Conservation (phyloP, 345 rosid genomes). For the Eutrema japonicum region DNA sequence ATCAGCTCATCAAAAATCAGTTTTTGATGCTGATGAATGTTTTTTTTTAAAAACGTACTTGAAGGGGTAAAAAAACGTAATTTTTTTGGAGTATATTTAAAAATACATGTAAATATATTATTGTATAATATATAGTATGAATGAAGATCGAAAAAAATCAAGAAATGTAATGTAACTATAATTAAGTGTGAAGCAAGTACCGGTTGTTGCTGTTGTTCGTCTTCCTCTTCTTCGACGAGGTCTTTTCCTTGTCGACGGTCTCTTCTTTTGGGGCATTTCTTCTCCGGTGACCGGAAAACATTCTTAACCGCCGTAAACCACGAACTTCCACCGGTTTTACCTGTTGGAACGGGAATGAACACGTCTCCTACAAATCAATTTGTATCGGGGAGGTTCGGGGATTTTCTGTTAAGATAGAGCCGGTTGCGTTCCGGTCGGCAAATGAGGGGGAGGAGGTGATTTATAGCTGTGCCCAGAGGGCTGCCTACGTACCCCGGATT, state of each 20-base stretch:
- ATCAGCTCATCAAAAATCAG: neutral
- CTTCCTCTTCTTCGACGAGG: conserved; percentile 49
- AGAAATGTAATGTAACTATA: neutral
- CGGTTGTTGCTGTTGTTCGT: conserved; percentile 53
- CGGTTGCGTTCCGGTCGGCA: too few species aligned
- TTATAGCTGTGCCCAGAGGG: too few species aligned
- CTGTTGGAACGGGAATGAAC: too few species aligned
- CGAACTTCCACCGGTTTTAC: conserved; percentile 65
- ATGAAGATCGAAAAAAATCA: neutral
- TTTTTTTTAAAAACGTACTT: neutral
- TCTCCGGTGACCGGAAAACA: conserved; percentile 66
- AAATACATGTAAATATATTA: neutral
- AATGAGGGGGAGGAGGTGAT: too few species aligned
- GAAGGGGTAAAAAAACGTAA: neutral
- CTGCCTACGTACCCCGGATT: too few species aligned
- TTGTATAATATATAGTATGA: neutral
- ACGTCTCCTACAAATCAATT: too few species aligned
- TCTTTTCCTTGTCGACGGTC: conserved; percentile 35
- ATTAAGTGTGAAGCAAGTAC: conserved; percentile 3
- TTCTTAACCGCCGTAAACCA: conserved; percentile 77
- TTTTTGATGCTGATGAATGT: neutral
- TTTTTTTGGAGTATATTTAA: conserved; percentile 6
- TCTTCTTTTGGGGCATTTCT: conserved; percentile 54
- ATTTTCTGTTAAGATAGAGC: too few species aligned
- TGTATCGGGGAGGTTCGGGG: too few species aligned